Evolutionary conservation across 2,329 filamentous ascomycete species (phyloP), one percentile per base, ranked within the genome.

Genomic region (Dactylonectria estremocensis): DNA sequence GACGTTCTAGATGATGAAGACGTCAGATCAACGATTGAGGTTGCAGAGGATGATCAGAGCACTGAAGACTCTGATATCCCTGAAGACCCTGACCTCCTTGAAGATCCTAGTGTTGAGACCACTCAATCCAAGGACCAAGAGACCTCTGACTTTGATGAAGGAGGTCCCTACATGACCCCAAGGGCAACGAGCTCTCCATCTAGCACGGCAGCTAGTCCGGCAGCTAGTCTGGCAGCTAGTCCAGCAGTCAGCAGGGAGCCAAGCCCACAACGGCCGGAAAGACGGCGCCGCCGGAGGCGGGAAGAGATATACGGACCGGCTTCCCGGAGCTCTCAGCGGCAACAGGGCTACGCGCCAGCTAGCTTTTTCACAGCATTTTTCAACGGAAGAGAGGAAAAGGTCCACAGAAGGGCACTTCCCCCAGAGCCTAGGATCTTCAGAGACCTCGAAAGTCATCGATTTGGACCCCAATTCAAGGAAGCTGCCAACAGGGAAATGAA

Each of bases 381-480:
- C 37, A 40, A 13, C 6, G 9, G 28, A 48, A 56, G 24, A 20
- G 40, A 55, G 18, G 35, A 67, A 53, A 60, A 43, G 50, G 31
- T 57, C 9, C 43, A 64, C 33, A 14, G 56, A 16, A 18, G 45
- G 28, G 52, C 22, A 3, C 43, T 64, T 18, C 66, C 61, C 2
- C 45, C 35, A 28, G 50, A 61, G 16, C 66, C 56, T n/a, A 61
- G 20, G 22, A 58, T 11, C 16, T 61, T 61, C 5, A 53, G 45
- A 18, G 56, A 68, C n/a, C 53, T 68, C 8, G 14, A 54, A 37
- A 50, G n/a, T 13, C 45, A 68, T 46, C 28, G 22, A 18, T 64
- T 57, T 48, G 13, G 43, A 33, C 31, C 16, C 4, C 20, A 68
- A 18, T 68, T 64, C 18, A 64, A 68, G 22, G 14, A 64, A 35